Evolutionary conservation across 495 filamentous ascomycete species (phyloP), one percentile per base, ranked within the genome.

Genomic region (Terfezia claveryi): DNA sequence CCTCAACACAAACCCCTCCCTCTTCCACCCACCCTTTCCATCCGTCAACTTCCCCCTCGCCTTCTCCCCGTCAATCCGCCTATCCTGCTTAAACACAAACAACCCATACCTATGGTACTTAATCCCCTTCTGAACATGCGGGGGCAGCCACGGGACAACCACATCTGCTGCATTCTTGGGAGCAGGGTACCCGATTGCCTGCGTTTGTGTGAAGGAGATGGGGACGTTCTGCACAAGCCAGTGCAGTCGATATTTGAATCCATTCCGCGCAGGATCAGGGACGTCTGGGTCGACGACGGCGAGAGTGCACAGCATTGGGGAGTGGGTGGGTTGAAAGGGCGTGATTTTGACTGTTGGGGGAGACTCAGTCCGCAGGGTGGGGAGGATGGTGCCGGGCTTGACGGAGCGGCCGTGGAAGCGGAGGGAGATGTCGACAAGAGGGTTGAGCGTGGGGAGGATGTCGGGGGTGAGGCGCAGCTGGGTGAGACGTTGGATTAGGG

Each of bases 381-480:
- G 71, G 50, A 99, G 77, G 56, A 87, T 81, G 23, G 83, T 77
- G 55, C 91, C 91, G 10, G 87, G 86, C 37, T 74, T 69, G 17
- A 87, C 70, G 46, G 76, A 75, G 51, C 69, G 74, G 49, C 78
- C 72, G 53, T 76, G 71, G 70, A 94, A 99, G 57, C 76, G 80
- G 20, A 96, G 70, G 62, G 80, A 76, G 50, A 94, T 81, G 58
- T 92, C 84, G 55, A 79, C 76, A 27, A 72, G 70, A 4, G 88
- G 87, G 50, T 92, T 80, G 60, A 95, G 77, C 61, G 79, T 71
- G 50, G 86, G 83, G 3, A 99, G 75, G n/a, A 94, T 72, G 66
- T 99, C 91, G n/a, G 91, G 91, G 36, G 94, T 74, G 51, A 96
- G 79, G 57, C 82, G 73, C 73, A 96, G 83, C 67, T 94, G 87